Percentiles rank a stretch among this genome's conserved stretches.
Evolutionary conservation across 495 filamentous ascomycete genomes (phyloP).

Genomic region (Penicillium mononematosum): DNA sequence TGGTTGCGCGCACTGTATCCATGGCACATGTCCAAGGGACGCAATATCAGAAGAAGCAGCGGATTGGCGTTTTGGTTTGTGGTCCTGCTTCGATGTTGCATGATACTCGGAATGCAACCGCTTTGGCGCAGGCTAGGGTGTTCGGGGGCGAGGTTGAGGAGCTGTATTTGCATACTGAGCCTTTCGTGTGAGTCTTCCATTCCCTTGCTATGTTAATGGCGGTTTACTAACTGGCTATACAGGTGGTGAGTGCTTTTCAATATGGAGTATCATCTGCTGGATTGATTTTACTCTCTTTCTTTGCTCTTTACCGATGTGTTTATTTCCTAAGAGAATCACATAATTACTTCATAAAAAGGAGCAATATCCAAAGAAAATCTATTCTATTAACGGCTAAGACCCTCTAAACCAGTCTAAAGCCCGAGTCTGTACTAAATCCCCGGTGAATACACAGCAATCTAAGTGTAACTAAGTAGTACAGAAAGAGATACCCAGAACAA

Average conservation of each 20-base stretch:
- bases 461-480: conserved; percentile 1
- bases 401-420: conserved; percentile 2
- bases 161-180: conserved; percentile 53
- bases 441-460: neutral
- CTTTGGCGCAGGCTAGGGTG: conserved; percentile 42
- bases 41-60: conserved; percentile 21
- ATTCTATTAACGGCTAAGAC: neutral
- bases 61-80: conserved; percentile 49
- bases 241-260: conserved; percentile 7
- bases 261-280: neutral
- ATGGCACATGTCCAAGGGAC: conserved; percentile 15
- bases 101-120: conserved; percentile 50
- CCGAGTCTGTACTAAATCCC: conserved; percentile 1
- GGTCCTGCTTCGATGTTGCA: conserved; percentile 51
- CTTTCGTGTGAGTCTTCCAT: conserved; percentile 45
- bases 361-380: neutral
- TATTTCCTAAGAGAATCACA: neutral
- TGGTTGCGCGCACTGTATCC: conserved; percentile 32
- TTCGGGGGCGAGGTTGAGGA: conserved; percentile 42
- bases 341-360: neutral
- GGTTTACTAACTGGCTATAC: conserved; percentile 1
- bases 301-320: neutral
- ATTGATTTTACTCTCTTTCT: neutral
- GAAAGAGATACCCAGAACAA: neutral
- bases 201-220: neutral